A percentile compares a stretch with the other conserved stretches of the same genome.
Conservation (phyloP, 1,139 yeast genomes). For the Geotrichum carabidarum region DNA sequence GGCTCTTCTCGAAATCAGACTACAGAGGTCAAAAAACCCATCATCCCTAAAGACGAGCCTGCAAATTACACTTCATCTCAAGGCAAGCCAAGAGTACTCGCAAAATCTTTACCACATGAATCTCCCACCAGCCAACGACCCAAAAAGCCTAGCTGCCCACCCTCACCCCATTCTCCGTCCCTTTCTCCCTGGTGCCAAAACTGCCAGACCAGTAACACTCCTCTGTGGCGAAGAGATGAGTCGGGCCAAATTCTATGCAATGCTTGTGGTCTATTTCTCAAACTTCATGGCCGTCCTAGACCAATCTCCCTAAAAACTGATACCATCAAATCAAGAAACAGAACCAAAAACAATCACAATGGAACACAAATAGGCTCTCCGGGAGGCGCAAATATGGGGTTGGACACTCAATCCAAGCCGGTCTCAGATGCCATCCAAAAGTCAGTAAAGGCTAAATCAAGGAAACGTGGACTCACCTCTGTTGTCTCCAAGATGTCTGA, state of each 20-base stretch:
- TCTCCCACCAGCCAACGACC: neutral
- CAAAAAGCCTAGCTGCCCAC: neutral
- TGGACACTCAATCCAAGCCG: neutral
- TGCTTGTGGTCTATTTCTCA: slow-evolving; percentile 89
- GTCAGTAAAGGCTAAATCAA: slow-evolving; percentile 4
- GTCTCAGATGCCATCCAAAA: slow-evolving; percentile 3
- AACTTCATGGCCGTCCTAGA: slow-evolving; percentile 86
- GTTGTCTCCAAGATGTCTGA: neutral
- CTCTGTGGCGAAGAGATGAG: slow-evolving; percentile 92
- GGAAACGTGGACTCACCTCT: slow-evolving; percentile 1
- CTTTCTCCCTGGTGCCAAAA: slow-evolving; percentile 56
- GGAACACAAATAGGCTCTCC: neutral
- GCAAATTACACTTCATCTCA: neutral
- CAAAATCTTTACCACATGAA: neutral
- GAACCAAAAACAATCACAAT: slow-evolving; percentile 52
- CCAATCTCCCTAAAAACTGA: slow-evolving; percentile 89
- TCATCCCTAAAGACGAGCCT: neutral
- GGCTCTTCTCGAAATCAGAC: neutral
- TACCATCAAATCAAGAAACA: slow-evolving; percentile 82
- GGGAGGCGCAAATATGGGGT: slow-evolving; percentile 2
- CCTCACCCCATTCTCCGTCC: slow-evolving; percentile 1
- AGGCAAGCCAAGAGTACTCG: neutral
- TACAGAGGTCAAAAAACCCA: neutral
- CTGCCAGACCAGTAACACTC: slow-evolving; percentile 88
- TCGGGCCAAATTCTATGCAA: slow-evolving; percentile 89